These are phyloP conservation scores for Thoreauomyces humboldtii DNA, from an alignment of 192 early-diverging fungal genomes.

Conservation along the genomic window DNA sequence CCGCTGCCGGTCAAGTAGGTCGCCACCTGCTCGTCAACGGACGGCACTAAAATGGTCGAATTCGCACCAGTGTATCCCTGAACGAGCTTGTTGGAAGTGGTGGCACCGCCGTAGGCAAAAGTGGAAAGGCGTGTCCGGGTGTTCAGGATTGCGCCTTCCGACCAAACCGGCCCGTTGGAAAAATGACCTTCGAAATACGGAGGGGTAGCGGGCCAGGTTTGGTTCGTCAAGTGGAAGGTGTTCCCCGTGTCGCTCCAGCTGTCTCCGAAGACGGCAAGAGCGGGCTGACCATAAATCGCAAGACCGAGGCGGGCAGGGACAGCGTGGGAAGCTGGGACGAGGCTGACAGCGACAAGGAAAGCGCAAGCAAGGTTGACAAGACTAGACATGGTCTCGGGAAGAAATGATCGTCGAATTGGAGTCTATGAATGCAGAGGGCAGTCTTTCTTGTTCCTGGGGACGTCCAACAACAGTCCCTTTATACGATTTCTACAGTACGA, in stretches of 20 bases:
- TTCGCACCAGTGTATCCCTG: constrained; percentile 23
- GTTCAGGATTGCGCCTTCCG: neutral
- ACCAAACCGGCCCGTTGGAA: constrained; percentile 29
- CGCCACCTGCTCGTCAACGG: constrained; percentile 20
- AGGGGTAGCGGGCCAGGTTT: constrained; percentile 7
- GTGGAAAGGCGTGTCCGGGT: neutral
- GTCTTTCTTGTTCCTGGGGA: no score
- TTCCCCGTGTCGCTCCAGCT: constrained; percentile 23
- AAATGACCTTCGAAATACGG: constrained; percentile 23
- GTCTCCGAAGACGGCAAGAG: constrained; percentile 29
- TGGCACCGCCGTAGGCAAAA: constrained; percentile 19
- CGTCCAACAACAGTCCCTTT: no score
- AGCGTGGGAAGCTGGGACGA: no score
- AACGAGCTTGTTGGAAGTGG: neutral
- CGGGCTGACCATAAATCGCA: no score
- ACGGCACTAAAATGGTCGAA: constrained; percentile 7
- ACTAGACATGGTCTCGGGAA: no score
- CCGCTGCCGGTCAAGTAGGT: constrained; percentile 13
- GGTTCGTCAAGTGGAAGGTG: constrained; percentile 11
- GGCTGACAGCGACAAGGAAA: no score
- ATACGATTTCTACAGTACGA: no score
- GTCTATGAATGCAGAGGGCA: no score
- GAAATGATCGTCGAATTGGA: no score
- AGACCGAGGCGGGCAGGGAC: no score
- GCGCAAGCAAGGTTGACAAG: no score